Base-by-base conservation (phyloP, 2,329 filamentous ascomycete genomes). In the Lachnellula cervina region DNA sequence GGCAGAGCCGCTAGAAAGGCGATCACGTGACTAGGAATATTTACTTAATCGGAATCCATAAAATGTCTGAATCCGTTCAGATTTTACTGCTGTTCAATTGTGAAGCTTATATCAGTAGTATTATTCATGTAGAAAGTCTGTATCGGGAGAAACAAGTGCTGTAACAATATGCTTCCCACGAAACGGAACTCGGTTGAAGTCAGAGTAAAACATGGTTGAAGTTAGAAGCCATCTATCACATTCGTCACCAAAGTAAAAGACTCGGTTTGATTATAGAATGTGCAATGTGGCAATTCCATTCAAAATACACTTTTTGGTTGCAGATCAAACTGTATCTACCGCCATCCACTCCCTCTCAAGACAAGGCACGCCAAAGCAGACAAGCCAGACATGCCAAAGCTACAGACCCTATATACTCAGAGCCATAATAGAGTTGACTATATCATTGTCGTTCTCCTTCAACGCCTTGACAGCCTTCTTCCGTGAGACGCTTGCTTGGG, bases 341-440 rank as follows among this genome's bases (percentile, higher is more conserved):
- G 13, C 49, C 38, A 49, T 51, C 48, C 43, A 56, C 28, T 11
- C 28, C 9, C 4, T 49, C 21, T 42, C 38, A 32, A 17, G n/a
- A 25, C 49, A 21, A 48, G 49, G 44, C 17, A 57, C 42, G 51
- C 40, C 49, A 32, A 46, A 37, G 49, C 49, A 52, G n/a, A 47
- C 35, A 55, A 52, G 54, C 54, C 52, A 37, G 49, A 49, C 49
- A 52, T 47, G 51, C 46, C 47, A 48, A 45, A 43, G 45, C 52
- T 58, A 51, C 45, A 50, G 44, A 49, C 57, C 47, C 73, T 80
- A 92, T 81, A 90, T 86, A 80, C 88, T 91, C 74, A 99, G 80
- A 67, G 93, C 92, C 94, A 99, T 99, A 80, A 99, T 99, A 69
- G 94, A 97, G 83, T 99, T 99, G 81, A 99, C 94, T 79, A 99